phyloP scores from a whole-genome alignment of 768 basidiomycete genomes.

The Hygrophorus pudorinus region DNA sequence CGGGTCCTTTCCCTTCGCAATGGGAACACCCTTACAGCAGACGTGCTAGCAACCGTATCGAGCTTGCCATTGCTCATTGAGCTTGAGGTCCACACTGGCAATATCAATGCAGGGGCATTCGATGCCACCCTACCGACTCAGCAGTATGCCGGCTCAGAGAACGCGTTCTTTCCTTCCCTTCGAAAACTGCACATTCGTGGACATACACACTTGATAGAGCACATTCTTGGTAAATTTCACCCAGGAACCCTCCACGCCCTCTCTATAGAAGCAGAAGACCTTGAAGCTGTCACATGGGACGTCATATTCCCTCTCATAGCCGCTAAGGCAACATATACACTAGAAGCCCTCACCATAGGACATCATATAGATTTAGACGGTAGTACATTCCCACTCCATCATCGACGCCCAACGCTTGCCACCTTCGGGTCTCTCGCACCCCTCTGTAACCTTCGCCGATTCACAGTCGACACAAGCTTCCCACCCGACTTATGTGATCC shows the following conservation, averaged over 20 bases:
- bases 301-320: conserved; percentile 22
- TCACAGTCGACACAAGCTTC: conserved; percentile 30
- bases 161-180: conserved; percentile 25
- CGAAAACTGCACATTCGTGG: conserved; percentile 31
- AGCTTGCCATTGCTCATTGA: conserved; percentile 26
- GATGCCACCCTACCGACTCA: too few relatives aligned
- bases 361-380: conserved; percentile 31
- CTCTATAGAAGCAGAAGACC: conserved; percentile 27
- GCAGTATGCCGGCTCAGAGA: conserved; percentile 5
- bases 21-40: conserved; percentile 25
- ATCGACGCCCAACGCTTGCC: conserved; percentile 16
- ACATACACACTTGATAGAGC: conserved; percentile 21
- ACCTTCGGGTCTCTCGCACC: conserved; percentile 25
- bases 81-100: conserved; percentile 35
- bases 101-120: conserved; percentile 21
- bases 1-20: conserved; percentile 28
- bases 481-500: conserved; percentile 28
- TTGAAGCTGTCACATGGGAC: conserved; percentile 23
- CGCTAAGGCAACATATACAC: conserved; percentile 17
- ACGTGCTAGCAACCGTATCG: conserved; percentile 27
- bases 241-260: conserved; percentile 22
- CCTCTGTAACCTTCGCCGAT: conserved; percentile 21
- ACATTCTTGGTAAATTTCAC: conserved; percentile 24
- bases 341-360: conserved; percentile 31
- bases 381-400: conserved; percentile 11